Evolutionary conservation across 331 rosid genomes (phyloP), one percentile per base, ranked within the genome.

Genomic region (Saraca asoca): DNA sequence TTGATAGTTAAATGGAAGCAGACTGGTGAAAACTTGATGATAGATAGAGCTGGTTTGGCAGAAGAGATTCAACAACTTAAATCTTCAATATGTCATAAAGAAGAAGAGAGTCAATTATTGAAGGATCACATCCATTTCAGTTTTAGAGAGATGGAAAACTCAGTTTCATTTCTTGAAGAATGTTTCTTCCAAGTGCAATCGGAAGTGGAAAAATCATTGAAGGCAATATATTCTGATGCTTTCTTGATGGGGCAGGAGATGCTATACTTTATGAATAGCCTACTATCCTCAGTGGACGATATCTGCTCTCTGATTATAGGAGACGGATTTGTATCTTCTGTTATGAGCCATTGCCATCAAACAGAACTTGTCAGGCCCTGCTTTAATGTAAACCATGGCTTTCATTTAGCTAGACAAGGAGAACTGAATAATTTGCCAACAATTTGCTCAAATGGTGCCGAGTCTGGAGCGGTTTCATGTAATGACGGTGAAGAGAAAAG

Each of bases 1-100:
- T 66, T 79, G 86, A 75, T 79, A 64, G 80, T 81, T 44, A 60
- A 70, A 79, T 87, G 86, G 92, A 85, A 85, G 83, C 91, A 81
- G 77, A 74, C 80, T 24, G 61, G 89, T 51, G 91, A 87, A 74
- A 75, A 85, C 56, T 73, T 82, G 66, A 78, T 76, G 82, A 53
- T 70, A 16, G 94, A 89, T 78, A 83, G 70, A 80, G 85, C 75
- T 68, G 82, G 72, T 78, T 72, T 89, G 75, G 73, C 59, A 54
- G 77, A 85, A 50, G 89, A 93, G 83, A 82, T 79, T 76, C 81
- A 80, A 63, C 78, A 67, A 54, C 92, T 89, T 59, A 84, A 84
- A 70, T 79, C 77, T 74, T 80, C 78, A 59, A 39, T 81, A 17
- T 24, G 54, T 49, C 64, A 71, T 59, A 79, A 75, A 82, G 95